Evolutionary conservation across 2,329 filamentous ascomycete genomes (phyloP).

Genomic region (Neocatenulostroma microsporum): DNA sequence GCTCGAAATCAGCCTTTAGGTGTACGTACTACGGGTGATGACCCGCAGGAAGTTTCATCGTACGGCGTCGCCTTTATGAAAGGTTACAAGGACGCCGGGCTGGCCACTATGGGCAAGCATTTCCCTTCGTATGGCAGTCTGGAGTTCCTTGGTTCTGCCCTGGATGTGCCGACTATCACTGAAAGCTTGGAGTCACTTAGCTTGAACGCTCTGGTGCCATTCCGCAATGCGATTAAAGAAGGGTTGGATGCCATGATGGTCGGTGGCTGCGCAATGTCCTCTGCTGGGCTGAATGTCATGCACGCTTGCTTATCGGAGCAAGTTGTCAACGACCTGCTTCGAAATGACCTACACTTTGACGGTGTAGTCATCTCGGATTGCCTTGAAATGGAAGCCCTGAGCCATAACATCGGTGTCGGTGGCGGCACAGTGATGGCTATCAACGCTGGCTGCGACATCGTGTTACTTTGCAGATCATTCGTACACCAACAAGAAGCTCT

Average conservation of each 20-base stretch:
- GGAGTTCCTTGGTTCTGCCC: constrained; percentile 81
- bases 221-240: constrained; percentile 78
- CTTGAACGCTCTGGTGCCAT: constrained; percentile 83
- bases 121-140: constrained; percentile 95
- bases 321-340: constrained; percentile 80
- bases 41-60: constrained; percentile 88
- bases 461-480: constrained; percentile 81
- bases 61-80: constrained; percentile 87
- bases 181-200: constrained; percentile 89
- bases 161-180: constrained; percentile 92
- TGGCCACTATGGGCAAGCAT: constrained; percentile 89
- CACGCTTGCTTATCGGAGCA: constrained; percentile 90
- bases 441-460: constrained; percentile 87
- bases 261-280: constrained; percentile 86
- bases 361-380: constrained; percentile 94
- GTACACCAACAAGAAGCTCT: constrained; percentile 87
- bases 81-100: constrained; percentile 83
- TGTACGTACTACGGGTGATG: constrained; percentile 81
- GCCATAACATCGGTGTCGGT: constrained; percentile 92
- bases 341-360: constrained; percentile 81
- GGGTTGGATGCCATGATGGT: constrained; percentile 94
- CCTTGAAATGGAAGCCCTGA: constrained; percentile 91
- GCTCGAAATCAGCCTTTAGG: constrained; percentile 83
- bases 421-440: constrained; percentile 97
- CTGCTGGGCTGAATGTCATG: constrained; percentile 86